phyloP scores from a whole-genome alignment of 345 rosid genomes.

The Leavenworthia alabamica region DNA sequence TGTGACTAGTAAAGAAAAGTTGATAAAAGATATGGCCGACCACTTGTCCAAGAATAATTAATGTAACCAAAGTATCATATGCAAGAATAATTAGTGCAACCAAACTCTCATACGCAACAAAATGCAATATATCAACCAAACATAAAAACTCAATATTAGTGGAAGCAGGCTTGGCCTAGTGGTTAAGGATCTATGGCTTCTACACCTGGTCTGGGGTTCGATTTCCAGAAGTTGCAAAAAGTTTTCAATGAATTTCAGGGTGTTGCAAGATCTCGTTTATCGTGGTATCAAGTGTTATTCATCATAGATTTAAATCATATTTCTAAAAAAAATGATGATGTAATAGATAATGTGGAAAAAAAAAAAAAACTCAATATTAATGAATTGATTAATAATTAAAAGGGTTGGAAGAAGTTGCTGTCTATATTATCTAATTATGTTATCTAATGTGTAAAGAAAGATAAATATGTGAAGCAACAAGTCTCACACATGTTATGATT shows the following conservation, averaged over 20 bases:
- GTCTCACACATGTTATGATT: conserved; percentile 8
- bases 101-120: not conserved
- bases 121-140: not conserved
- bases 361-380: too few relatives aligned
- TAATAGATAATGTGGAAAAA: too few relatives aligned
- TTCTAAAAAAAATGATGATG: too few relatives aligned
- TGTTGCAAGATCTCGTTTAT: too few relatives aligned
- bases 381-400: not conserved
- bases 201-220: too few relatives aligned
- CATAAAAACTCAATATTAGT: not conserved
- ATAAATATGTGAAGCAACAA: not conserved
- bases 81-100: not conserved
- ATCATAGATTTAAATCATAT: too few relatives aligned
- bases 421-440: not conserved
- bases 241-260: too few relatives aligned
- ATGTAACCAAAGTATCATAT: not conserved
- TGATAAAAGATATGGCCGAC: not conserved
- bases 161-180: too few relatives aligned
- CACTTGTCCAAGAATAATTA: not conserved
- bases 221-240: too few relatives aligned
- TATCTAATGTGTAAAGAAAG: not conserved
- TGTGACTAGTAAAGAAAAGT: not conserved
- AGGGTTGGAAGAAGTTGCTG: not conserved
- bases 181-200: too few relatives aligned
- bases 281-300: too few relatives aligned